Base-by-base conservation (phyloP, 192 early-diverging fungal species). In the Umbelopsis ramanniana region DNA sequence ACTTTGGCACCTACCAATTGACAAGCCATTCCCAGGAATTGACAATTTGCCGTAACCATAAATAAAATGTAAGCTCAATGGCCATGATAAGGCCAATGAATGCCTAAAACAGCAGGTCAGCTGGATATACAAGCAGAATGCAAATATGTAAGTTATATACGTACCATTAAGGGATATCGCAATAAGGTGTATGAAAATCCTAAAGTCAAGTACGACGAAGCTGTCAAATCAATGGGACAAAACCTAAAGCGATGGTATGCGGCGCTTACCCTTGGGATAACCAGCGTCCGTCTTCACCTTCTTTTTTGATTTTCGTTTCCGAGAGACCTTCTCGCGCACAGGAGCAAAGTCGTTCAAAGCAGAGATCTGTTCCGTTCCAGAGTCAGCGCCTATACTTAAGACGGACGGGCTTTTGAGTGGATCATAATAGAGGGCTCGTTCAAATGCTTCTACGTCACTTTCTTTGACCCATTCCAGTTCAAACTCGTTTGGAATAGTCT, bases 21-120 rank as follows among this genome's bases (percentile, higher is more conserved):
- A 89, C 73, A 40, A 84, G 67, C 75, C 82, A 83, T 71, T 94
- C 92, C 83, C 89, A 94, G 14, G 87, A 9, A 66, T 82, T 80
- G 17, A 92, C 89, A 57, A 87, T 76, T 72, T 87, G 81, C 22
- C 91, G 83, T 46, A 92, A 72, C 15, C 76, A 72, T 33, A 89
- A 50, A 55, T 93, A 89, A 11, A 88, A 71, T 23, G 80, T 74
- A 33, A 91, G 72, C 74, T 94, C 92, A 12, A 92, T 52, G 48
- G 80, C 48, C 17, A 94, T 84, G 57, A 89, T 84, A 21, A 78
- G 43, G 55, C 82, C 82, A 68, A 92, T 89, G 24, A 81, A 10
- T 33, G 85, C 50, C 85, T 88, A 71, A 3, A 29, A 29, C 3
- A 29, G 3, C 29, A 29, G 29, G 29, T 29, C 3, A 29, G 1